Base-by-base conservation (phyloP, 2,329 filamentous ascomycete species). In the Zymoseptoria ardabiliae region DNA sequence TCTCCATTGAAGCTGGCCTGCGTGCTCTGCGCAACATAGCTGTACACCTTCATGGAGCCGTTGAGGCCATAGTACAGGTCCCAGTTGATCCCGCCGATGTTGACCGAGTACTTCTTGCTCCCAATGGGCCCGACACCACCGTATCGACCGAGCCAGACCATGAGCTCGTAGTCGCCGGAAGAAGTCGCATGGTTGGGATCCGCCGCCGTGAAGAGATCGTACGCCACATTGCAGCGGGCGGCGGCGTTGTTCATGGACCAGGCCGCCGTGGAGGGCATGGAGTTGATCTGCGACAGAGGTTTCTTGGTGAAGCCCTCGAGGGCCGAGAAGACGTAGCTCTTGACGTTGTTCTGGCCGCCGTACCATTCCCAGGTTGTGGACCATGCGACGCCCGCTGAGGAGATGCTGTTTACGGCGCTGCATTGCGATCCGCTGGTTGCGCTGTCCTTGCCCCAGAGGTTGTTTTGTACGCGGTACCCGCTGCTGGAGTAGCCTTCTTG, bases 71-170 rank as follows among this genome's bases (percentile, higher is more conserved):
- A 77, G 73, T 79, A 87, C 54, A 88, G 74, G 56, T 82, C 79
- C 79, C 81, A 88, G n/a, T 68, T 72, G 28, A 74, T 70, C 49
- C 82, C 83, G 48, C 71, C 81, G 58, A 87, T 76, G 11, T 75
- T 82, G 11, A 79, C 75, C 0, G 77, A 83, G 2, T 79, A 82
- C 63, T 86, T 76, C 5, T 81, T 65, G 17, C 59, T 64, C 1
- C 65, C 54, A 7, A 86, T 84, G 22, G 83, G 82, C 4, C 82
- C 82, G 1, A 81, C 82, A 55, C 80, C 79, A 23, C 81, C 82
- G 51, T 85, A 72, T 28, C 81, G 81, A 3, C 76, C 80, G 52
- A 86, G 53, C 85, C 85, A 88, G 64, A 88, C 78, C 85, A 88
- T 88, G 66, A 87, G 76, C 72, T 87, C 85, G 68, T 83, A 86